A percentile compares a stretch with the other conserved stretches of the same genome.
phyloP scores from a whole-genome alignment of 345 rosid genomes.

The Aquilaria sinensis region DNA sequence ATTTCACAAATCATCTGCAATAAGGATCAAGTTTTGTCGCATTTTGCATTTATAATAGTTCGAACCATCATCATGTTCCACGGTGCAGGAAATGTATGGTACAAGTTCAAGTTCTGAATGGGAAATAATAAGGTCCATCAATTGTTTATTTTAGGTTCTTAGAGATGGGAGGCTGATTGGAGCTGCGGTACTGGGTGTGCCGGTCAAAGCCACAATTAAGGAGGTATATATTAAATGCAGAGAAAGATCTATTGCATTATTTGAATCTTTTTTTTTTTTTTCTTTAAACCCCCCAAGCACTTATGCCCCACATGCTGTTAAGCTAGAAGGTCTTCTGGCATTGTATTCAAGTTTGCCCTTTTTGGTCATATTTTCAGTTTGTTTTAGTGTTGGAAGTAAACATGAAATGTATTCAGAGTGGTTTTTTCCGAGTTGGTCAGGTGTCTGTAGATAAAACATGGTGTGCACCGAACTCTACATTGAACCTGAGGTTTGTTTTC shows the following conservation, averaged over 20 bases:
- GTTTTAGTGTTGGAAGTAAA: too few species aligned
- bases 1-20: neutral
- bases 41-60: conserved; percentile 5
- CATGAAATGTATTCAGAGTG: too few species aligned
- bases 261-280: too few species aligned
- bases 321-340: neutral
- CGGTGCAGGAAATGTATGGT: too few species aligned
- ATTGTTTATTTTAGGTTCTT: conserved; percentile 47
- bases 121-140: conserved; percentile 1
- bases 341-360: neutral
- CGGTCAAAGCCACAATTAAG: conserved; percentile 92
- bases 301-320: too few species aligned
- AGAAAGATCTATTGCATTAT: too few species aligned
- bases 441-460: too few species aligned
- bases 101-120: neutral
- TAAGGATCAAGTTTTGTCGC: neutral
- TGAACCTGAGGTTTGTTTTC: neutral
- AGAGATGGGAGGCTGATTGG: conserved; percentile 66
- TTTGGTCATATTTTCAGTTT: too few species aligned
- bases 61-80: too few species aligned
- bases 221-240: conserved; percentile 43
- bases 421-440: too few species aligned
- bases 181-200: conserved; percentile 98
- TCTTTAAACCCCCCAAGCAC: too few species aligned
- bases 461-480: too few species aligned